Base-by-base conservation (phyloP, 1,284 basidiomycete species). In the Ustilago tritici region DNA sequence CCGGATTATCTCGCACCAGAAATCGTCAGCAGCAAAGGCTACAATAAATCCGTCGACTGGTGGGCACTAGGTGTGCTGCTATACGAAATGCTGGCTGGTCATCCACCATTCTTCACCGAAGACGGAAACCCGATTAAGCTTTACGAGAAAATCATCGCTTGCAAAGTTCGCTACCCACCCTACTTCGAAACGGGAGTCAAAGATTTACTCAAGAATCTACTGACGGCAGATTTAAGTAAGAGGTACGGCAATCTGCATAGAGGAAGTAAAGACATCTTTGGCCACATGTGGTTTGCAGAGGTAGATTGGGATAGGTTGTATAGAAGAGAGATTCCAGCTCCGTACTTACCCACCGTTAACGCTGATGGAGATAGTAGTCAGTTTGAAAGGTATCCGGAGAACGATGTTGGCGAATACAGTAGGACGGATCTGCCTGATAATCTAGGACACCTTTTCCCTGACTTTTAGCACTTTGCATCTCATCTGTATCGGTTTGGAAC, bases 11-110 rank as follows among this genome's bases (percentile, higher is more conserved):
- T 88, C 10, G 87, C 87, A 0, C 86, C 84, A 14, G 85, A 87
- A 66, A 83, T 86, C 19, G 92, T 98, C 62, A 91, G 92, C 69
- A 93, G 94, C 78, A 92, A 93, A 78, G 92, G 95, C 3, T 98
- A 99, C 88, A 98, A 97, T 89, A 98, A 98, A 87, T 93, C 91
- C 79, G 96, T 99, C 1, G 97, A 99, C 85, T 99, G 96, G 96
- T 99, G 98, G 87, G 95, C 97, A 0, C 90, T 99, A 38, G 96
- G 96, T 56, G 95, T 99, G 34, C 90, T 99, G 46, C 88, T 90
- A 40, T 90, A 89, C 75, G 89, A 90, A 81, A 90, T 90, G 89
- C 87, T 90, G 23, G 68, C 76, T 5, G 79, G 84, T 41, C 83
- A 86, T 57, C 85, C 85, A 40, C 85, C 85, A 0, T 86, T 86